These are phyloP conservation scores for Tetradesmus obliquus DNA, from an alignment of 139 green algal species.

Conservation along the genomic window DNA sequence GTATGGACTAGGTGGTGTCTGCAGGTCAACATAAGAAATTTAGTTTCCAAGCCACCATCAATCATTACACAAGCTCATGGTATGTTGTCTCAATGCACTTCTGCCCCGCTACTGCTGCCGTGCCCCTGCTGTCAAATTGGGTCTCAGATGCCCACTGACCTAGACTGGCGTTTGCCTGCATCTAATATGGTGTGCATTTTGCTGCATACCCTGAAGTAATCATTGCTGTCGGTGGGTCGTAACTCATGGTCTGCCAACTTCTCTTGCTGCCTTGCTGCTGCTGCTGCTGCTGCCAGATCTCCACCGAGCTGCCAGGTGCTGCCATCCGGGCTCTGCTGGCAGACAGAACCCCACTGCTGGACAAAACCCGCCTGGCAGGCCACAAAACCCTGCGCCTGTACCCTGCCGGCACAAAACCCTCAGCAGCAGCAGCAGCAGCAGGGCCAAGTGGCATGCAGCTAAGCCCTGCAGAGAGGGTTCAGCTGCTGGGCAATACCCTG, in stretches of 20 bases:
- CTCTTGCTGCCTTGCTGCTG: not conserved
- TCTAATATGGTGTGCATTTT: not conserved
- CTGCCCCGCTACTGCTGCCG: too few relatives aligned
- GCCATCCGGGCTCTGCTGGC: slow-evolving; percentile 22
- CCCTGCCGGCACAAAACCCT: not conserved
- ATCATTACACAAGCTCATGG: too few relatives aligned
- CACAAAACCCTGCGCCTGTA: not conserved
- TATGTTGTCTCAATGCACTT: too few relatives aligned
- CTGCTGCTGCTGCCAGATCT: not conserved
- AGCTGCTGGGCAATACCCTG: not conserved
- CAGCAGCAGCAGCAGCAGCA: slow-evolving; percentile 1
- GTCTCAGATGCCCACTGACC: too few relatives aligned
- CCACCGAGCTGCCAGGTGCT: not conserved
- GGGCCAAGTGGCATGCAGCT: not conserved
- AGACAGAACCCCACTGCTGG: slow-evolving; percentile 29
- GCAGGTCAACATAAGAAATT: too few relatives aligned
- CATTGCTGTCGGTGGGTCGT: too few relatives aligned
- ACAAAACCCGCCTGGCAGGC: not conserved
- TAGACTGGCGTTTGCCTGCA: not conserved
- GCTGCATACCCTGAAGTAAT: too few relatives aligned
- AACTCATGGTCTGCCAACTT: not conserved
- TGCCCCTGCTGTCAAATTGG: too few relatives aligned
- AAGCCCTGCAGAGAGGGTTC: not conserved
- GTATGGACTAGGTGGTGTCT: too few relatives aligned
- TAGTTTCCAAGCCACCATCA: too few relatives aligned